A percentile compares a stretch with the other conserved stretches of the same genome.
Conservation (phyloP, 305 asterid species). For the Solanum hybrid region DNA sequence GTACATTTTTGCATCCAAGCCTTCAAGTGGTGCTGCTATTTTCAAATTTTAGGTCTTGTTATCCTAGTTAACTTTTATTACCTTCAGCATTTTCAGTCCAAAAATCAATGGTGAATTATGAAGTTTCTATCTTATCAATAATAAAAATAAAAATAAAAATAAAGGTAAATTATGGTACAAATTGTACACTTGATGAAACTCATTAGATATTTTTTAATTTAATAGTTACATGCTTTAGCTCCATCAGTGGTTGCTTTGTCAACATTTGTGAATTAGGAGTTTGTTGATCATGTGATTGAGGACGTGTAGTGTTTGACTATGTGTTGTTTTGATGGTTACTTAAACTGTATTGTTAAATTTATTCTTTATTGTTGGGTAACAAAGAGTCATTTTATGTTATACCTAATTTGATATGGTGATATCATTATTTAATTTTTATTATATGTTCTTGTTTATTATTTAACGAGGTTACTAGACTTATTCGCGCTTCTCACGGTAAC, state of each 20-base stretch:
- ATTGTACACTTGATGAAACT: background rate
- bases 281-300: background rate
- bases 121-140: background rate
- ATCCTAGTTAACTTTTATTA: background rate
- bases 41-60: constrained; percentile 30
- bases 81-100: background rate
- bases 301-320: background rate
- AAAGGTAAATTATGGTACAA: background rate
- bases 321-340: background rate
- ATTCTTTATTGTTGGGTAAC: background rate
- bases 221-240: background rate
- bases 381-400: background rate
- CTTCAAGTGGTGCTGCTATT: constrained; percentile 95
- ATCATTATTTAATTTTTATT: no score
- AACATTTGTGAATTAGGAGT: background rate
- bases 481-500: no score
- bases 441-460: no score
- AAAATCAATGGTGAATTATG: constrained; percentile 6
- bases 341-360: background rate
- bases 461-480: no score
- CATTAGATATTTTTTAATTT: background rate
- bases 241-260: background rate
- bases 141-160: background rate
- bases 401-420: background rate
- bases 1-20: constrained; percentile 81